phyloP scores from a whole-genome alignment of 2,329 filamentous ascomycete species.

The Blastomyces silverae region DNA sequence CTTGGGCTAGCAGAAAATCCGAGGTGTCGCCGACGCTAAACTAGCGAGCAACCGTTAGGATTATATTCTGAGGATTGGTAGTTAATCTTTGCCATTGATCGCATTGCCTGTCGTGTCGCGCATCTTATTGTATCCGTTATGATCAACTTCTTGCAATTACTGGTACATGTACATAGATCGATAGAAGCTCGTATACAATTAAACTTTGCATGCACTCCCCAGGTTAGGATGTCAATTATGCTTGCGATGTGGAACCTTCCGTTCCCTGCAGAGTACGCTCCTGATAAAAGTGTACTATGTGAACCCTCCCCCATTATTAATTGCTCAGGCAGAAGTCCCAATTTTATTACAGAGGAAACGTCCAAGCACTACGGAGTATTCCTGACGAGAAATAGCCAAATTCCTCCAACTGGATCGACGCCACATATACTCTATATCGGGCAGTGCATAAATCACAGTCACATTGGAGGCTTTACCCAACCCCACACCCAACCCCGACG shows the following conservation, averaged over 20 bases:
- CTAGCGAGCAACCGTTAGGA: neutral
- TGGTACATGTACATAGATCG: neutral
- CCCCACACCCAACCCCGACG: neutral
- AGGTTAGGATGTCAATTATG: too few relatives aligned
- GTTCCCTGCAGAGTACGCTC: neutral
- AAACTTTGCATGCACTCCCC: neutral
- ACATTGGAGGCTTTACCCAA: too few relatives aligned
- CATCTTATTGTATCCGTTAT: neutral
- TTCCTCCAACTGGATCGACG: neutral
- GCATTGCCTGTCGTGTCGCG: neutral
- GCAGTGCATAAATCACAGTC: too few relatives aligned
- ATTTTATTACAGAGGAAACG: neutral
- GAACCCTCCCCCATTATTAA: neutral
- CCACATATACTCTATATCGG: too few relatives aligned
- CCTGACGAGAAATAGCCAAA: neutral
- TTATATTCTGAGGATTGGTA: neutral
- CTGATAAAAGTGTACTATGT: neutral
- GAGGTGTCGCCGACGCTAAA: neutral
- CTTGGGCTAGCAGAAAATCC: constrained; percentile 2
- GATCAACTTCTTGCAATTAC: neutral
- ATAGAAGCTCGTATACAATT: neutral
- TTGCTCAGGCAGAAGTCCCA: neutral
- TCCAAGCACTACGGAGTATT: neutral
- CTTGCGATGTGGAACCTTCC: neutral
- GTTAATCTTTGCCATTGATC: neutral